A percentile compares a stretch with the other conserved stretches of the same genome.
These are phyloP conservation scores for Eragrostis tef DNA, from an alignment of 202 grass and related monocot species.

Conservation along the genomic window DNA sequence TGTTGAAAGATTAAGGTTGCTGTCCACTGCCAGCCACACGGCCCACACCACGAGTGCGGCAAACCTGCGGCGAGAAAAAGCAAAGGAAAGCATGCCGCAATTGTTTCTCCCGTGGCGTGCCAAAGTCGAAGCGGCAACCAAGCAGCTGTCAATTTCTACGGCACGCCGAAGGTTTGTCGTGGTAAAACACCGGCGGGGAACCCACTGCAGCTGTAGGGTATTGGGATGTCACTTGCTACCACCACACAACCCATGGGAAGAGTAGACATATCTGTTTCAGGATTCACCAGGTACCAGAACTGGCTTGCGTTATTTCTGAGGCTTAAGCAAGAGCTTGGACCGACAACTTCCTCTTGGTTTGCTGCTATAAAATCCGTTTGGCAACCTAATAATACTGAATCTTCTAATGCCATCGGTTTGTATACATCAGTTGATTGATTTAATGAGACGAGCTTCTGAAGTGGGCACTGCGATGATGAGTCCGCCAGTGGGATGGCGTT, in stretches of 20 bases:
- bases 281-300: slow-evolving; percentile 31
- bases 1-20: too few relatives aligned
- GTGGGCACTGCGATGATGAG: slow-evolving; percentile 25
- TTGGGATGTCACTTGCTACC: neutral
- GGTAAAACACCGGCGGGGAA: too few relatives aligned
- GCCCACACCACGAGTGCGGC: too few relatives aligned
- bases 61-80: too few relatives aligned
- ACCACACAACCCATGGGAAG: slow-evolving; percentile 40
- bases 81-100: too few relatives aligned
- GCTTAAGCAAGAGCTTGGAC: slow-evolving; percentile 44
- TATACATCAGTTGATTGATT: slow-evolving; percentile 37
- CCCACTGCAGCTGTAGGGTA: neutral
- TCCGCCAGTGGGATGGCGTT: slow-evolving; percentile 7
- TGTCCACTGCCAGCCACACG: too few relatives aligned
- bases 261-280: neutral
- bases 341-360: neutral
- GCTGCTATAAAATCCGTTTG: slow-evolving; percentile 29
- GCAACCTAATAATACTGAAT: slow-evolving; percentile 7
- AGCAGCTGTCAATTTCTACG: too few relatives aligned
- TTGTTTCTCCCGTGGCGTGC: too few relatives aligned
- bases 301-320: slow-evolving; percentile 26
- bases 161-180: too few relatives aligned
- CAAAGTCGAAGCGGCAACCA: too few relatives aligned
- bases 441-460: slow-evolving; percentile 42
- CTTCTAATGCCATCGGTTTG: neutral